Base-by-base conservation (phyloP, 768 basidiomycete genomes). In the Russula vinacea region DNA sequence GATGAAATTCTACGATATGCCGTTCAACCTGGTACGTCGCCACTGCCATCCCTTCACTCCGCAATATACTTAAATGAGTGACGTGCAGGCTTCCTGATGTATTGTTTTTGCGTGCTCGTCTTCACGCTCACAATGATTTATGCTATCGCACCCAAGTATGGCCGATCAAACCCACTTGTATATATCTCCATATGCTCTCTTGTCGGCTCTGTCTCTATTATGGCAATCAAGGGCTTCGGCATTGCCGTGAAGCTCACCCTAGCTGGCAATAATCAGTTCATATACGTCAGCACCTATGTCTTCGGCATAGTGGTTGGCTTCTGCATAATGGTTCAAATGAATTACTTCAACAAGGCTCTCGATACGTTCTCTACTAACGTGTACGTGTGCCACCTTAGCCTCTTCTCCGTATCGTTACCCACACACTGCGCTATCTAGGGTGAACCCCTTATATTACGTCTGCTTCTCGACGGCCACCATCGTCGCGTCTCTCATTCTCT, bases 221-320 rank as follows among this genome's bases (percentile, higher is more conserved):
- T 99, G 97, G 90, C 94, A 47, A 90, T 98, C 81, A 99, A 99
- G 78, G 96, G 94, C 54, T 94, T 99, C 71, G 97, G 97, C 51
- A 88, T 98, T 53, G 96, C 97, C 2, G 83, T 99, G 71, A 98
- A 98, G 75, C 83, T 99, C 62, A 98, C 94, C 0, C 78, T 98
- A 62, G 82, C 84, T 11, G 95, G 96, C 52, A 91, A 92, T 73
- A 99, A 98, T 75, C 97, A 99, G 75, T 90, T 99, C 72, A 84
- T 88, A 1, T 92, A 94, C 72, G 87, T 90, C 42, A 94, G 92
- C 73, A 99, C 97, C n/a, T 99, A 98, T 74, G 85, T 98, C 29
- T 96, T 98, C 70, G 94, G 86, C 42, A 80, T 92, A 56, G 84
- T 92, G 39, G 89, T 94, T 3, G 82, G 81, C 1, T 76, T 84